Conservation (phyloP, 225 moss, liverwort and hornwort genomes). For the Bryum argenteum region DNA sequence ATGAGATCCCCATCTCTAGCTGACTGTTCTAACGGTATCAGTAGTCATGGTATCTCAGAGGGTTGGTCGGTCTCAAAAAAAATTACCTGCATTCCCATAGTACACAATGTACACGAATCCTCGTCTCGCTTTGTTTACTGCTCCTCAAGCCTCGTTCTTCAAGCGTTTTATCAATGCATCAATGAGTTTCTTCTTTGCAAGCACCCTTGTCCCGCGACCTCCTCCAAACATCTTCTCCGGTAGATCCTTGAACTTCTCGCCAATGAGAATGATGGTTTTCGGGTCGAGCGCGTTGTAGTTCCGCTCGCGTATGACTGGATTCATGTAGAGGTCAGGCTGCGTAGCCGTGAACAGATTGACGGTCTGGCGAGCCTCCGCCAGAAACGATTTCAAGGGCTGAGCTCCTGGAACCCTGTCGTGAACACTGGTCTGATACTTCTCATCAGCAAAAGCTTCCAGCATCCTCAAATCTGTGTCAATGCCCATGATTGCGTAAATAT, state of each 20-base stretch:
- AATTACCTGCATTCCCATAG: constrained; percentile 36
- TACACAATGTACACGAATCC: constrained; percentile 55
- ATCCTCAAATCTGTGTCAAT: constrained; percentile 90
- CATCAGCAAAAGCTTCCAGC: constrained; percentile 91
- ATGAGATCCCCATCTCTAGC: constrained; percentile 28
- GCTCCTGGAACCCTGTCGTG: constrained; percentile 68
- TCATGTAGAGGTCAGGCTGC: constrained; percentile 79
- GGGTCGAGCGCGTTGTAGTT: constrained; percentile 77
- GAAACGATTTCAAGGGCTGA: constrained; percentile 64
- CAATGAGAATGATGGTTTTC: constrained; percentile 67
- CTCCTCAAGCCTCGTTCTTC: constrained; percentile 66
- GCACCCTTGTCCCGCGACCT: constrained; percentile 63
- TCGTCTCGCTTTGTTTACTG: constrained; percentile 29
- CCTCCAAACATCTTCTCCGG: constrained; percentile 71
- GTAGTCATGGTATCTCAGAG: constrained; percentile 24
- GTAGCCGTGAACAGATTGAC: constrained; percentile 77
- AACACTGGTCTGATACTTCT: constrained; percentile 75
- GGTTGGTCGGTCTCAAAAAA: constrained; percentile 28
- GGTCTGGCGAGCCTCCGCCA: constrained; percentile 84
- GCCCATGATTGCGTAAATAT: constrained; percentile 81
- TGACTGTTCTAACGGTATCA: constrained; percentile 31
- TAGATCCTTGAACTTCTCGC: constrained; percentile 86
- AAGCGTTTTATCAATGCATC: constrained; percentile 77
- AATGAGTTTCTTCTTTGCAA: constrained; percentile 74
- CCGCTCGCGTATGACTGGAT: constrained; percentile 90